Conservation (phyloP, 2,329 filamentous ascomycete species). For the Pyricularia pennisetigena region DNA sequence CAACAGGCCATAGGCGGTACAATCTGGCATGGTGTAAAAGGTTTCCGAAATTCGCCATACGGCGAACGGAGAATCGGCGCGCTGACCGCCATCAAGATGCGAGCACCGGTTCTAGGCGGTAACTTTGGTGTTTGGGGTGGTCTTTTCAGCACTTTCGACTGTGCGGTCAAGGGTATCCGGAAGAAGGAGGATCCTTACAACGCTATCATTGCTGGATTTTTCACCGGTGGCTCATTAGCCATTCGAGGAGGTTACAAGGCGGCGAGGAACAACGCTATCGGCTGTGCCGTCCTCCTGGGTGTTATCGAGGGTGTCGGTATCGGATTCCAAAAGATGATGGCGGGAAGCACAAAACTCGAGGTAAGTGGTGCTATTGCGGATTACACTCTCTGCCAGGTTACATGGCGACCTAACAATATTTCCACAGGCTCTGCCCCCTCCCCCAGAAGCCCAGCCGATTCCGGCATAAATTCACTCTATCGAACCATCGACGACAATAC, state of each 20-base stretch:
- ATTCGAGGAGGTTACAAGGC: slow-evolving; percentile 87
- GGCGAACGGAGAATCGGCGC: slow-evolving; percentile 94
- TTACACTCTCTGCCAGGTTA: neutral
- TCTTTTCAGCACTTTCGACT: slow-evolving; percentile 92
- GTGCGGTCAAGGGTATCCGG: slow-evolving; percentile 84
- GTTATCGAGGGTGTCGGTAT: slow-evolving; percentile 98
- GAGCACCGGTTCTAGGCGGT: slow-evolving; percentile 88
- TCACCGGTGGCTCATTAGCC: slow-evolving; percentile 86
- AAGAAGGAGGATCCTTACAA: slow-evolving; percentile 99
- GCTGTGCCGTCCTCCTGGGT: slow-evolving; percentile 84
- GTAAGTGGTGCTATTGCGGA: slow-evolving; percentile 27
- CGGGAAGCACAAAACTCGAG: slow-evolving; percentile 78
- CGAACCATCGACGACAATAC: slow-evolving; percentile 1
- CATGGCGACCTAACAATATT: neutral
- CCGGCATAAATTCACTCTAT: slow-evolving; percentile 1
- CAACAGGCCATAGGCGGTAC: slow-evolving; percentile 63
- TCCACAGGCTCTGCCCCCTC: slow-evolving; percentile 5
- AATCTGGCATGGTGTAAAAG: slow-evolving; percentile 96
- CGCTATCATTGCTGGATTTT: slow-evolving; percentile 94
- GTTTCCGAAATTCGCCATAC: slow-evolving; percentile 79
- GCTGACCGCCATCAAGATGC: slow-evolving; percentile 93
- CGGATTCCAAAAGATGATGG: slow-evolving; percentile 89
- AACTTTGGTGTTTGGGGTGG: slow-evolving; percentile 99
- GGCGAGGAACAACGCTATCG: slow-evolving; percentile 90
- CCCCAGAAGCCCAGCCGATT: slow-evolving; percentile 4